Base-by-base conservation (phyloP, 768 basidiomycete species). In the Russula dissimulans region DNA sequence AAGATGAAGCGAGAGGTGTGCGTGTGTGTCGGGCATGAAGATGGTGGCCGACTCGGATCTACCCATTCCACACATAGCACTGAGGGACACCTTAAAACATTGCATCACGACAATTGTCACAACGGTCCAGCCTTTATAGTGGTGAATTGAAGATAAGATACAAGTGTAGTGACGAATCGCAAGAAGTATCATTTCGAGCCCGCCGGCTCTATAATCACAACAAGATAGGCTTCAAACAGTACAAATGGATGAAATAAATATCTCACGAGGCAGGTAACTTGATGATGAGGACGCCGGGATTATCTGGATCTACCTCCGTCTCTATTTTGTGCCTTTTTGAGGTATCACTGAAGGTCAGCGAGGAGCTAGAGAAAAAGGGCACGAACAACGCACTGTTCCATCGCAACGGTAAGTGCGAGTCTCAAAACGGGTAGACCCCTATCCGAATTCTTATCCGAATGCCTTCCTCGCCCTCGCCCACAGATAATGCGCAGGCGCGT, bases 401-500 rank as follows among this genome's bases (percentile, higher is more conserved):
- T 62, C 39, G 68, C 65, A 4, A 60, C 56, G 10, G 69, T 67
- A 51, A 74, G 62, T 5, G 72, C 72, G 12, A 67, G 66, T 57
- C 71, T 74, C 41, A 75, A 62, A 9, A 67, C 67, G 26, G 73
- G 71, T 17, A 71, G 67, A 39, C 67, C 66, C 54, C 66, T 67
- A 50, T 59, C 48, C n/a, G 32, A 41, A 12, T 48, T 14, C 4
- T 31, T 12, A 26, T 49, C 67, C 3, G 70, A 72, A 57, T 74
- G 74, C 34, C 66, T 69, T 10, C 34, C 10, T 36, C 34, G 34
- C 15, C 72, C 74, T 14, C 66, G 66, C 10, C 74, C 74, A 22
- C 68, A 69, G 42, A 75, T 73, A 50, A 75, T 68, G 39, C 69
- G 71, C 43, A 75, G 61, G 38, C 71, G 65, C 3, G 69, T 57